Base-by-base conservation (phyloP, 176 grass and related monocot species). In the Puccinellia tenuiflora region DNA sequence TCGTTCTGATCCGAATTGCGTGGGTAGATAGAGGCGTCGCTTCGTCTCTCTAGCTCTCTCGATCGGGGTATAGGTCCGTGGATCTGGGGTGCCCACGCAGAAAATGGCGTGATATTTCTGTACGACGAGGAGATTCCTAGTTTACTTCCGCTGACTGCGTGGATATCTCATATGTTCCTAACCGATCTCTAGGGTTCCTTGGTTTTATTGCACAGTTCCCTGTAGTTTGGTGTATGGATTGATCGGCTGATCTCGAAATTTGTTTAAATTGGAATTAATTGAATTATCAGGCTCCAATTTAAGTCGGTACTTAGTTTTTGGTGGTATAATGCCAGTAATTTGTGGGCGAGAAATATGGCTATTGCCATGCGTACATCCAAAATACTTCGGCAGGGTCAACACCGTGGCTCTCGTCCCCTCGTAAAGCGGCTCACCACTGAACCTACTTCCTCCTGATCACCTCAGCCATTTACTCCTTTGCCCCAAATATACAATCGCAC, bases 131-230 rank as follows among this genome's bases (percentile, higher is more conserved):
- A 4, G 25, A 21, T 65, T 56, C n/a, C 17, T 50, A 47, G 26
- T 34, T 26, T 78, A 46, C n/a, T 78, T 45, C 18, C 6, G 29
- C 56, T 29, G 57, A 29, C n/a, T 4, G 17, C 21, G 22, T 75
- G 1, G 34, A 48, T 74, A 39, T 75, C 4, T 25, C 68, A 65
- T 66, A 66, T 75, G 16, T 35, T 70, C 18, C 26, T 56, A 35
- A 65, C 65, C 22, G 26, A 54, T 55, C 53, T 75, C 22, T 83
- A 87, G 56, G 75, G 67, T 83, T 87, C 55, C 30, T 75, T 75
- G 22, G 48, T 61, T 75, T 79, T 51, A 45, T 54, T 77, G 33
- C 33, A 64, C 26, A 65, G 21, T 34, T 73, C 33, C 71, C 40
- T 3, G 22, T 64, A 64, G 40, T 54, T 15, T 2, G 14, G 34